Conservation (phyloP, 495 filamentous ascomycete genomes). For the Trichoderma virens region DNA sequence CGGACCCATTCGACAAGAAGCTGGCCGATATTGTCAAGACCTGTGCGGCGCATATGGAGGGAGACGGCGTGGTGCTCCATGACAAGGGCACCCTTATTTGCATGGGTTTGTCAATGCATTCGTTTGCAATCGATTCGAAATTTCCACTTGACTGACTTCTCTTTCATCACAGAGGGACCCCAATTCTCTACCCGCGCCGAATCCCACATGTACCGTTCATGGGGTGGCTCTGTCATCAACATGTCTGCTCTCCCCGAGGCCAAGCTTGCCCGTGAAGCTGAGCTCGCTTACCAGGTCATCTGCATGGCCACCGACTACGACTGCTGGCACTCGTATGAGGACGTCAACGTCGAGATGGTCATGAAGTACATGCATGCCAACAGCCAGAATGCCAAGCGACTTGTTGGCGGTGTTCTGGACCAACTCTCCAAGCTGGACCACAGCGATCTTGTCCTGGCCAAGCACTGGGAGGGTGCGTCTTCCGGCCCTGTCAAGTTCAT, state of each 20-base stretch:
- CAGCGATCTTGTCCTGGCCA: slow-evolving; percentile 66
- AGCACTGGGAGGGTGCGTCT: slow-evolving; percentile 58
- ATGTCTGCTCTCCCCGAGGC: slow-evolving; percentile 96
- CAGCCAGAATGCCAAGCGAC: slow-evolving; percentile 70
- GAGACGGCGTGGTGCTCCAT: slow-evolving; percentile 72
- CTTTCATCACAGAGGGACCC: slow-evolving; percentile 61
- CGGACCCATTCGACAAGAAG: slow-evolving; percentile 81
- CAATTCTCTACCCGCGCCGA: slow-evolving; percentile 98
- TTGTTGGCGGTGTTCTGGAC: slow-evolving; percentile 82
- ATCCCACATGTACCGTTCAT: slow-evolving; percentile 84
- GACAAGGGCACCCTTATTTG: slow-evolving; percentile 74
- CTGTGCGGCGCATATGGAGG: slow-evolving; percentile 69
- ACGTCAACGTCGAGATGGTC: slow-evolving; percentile 93
- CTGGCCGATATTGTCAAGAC: slow-evolving; percentile 62
- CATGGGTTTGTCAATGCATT: slow-evolving; percentile 57
- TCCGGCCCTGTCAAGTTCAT: slow-evolving; percentile 65
- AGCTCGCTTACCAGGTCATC: slow-evolving; percentile 95
- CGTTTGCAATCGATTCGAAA: background rate
- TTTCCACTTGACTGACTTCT: background rate
- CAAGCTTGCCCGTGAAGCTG: slow-evolving; percentile 91
- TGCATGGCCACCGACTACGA: slow-evolving; percentile 99
- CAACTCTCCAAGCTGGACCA: slow-evolving; percentile 71
- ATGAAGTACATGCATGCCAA: slow-evolving; percentile 96
- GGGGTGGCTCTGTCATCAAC: slow-evolving; percentile 90
- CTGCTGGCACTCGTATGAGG: slow-evolving; percentile 75